Evolutionary conservation across 1,284 basidiomycete genomes (phyloP).

Genomic region (Kalmanozyma brasiliensis): DNA sequence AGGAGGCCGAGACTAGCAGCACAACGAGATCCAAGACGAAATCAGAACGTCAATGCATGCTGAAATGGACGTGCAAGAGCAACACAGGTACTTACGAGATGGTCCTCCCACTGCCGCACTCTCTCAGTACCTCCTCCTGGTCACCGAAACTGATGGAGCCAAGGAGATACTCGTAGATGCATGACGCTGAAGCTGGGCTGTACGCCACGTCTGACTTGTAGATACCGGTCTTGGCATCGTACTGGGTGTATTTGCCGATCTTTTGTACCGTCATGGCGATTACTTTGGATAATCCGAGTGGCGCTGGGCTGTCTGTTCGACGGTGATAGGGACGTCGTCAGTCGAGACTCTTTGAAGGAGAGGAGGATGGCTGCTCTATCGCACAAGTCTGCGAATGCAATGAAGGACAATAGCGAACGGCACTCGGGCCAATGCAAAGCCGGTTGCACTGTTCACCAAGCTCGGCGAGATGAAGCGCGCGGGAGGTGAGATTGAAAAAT

Average conservation of each 20-base stretch:
- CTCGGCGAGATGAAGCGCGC: neutral
- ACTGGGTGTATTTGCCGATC: constrained; percentile 16
- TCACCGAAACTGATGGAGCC: constrained; percentile 21
- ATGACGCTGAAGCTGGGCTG: constrained; percentile 4
- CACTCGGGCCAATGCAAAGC: constrained; percentile 2
- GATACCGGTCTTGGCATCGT: constrained; percentile 12
- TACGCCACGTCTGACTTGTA: constrained; percentile 11
- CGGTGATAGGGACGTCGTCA: no score
- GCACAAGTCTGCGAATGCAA: no score
- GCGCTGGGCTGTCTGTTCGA: no score
- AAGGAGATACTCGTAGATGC: constrained; percentile 27
- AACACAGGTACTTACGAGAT: constrained; percentile 7
- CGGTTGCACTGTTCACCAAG: neutral
- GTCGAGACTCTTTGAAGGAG: no score
- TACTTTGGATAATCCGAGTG: no score
- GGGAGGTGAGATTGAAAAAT: neutral
- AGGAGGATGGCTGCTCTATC: no score
- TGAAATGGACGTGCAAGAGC: no score
- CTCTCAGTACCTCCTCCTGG: constrained; percentile 14
- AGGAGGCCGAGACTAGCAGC: constrained; percentile 24
- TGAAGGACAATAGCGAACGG: no score
- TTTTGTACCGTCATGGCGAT: constrained; percentile 6
- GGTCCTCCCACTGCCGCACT: constrained; percentile 15
- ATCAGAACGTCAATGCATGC: neutral
- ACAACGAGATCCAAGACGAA: neutral